Evolutionary conservation across 495 filamentous ascomycete genomes (phyloP), one percentile per base, ranked within the genome.

Genomic region (Penicillium waksmanii): DNA sequence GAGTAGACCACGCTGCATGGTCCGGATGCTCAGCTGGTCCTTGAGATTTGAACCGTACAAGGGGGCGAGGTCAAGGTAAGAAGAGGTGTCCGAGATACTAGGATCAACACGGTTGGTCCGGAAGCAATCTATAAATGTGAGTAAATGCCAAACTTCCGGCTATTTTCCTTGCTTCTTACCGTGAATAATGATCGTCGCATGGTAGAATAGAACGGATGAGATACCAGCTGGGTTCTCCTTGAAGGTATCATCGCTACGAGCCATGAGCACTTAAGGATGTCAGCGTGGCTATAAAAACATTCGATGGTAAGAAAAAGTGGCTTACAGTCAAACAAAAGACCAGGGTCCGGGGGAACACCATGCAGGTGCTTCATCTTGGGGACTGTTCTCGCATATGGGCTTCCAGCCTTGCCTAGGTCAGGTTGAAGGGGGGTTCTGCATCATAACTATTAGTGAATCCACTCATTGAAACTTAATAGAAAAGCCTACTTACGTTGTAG

Each of bases 21-120:
- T 82, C 54, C 84, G 77, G 36, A 86, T 78, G 12, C 77, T 61
- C 53, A 83, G 73, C 70, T 86, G 84, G 51, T 85, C 81, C 33
- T 84, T 81, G 63, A 80, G 67, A 18, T 75, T 74, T 63, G 84
- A 78, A 62, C 84, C 84, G 55, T 86, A 86, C 12, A 23, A 23
- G 1, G 23, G 23, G 23, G 23, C 23, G 23, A 23, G 23, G 23
- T 23, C 23, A 2, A 23, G 23, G 23, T 23, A 23, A 23, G 23
- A 23, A 23, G 23, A 23, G 23, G 23, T 23, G 23, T 23, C 23
- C 23, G 23, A 23, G 23, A 23, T 23, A 23, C 3, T 23, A 23
- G 23, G 23, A 23, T 23, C 23, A 23, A 23, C 23, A 23, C 23
- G 23, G 3, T 23, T 23, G 23, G 23, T 23, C 23, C 23, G 23